These are phyloP conservation scores for Chenopodium quinoa DNA, from an alignment of 148 eudicot genomes.

Conservation along the genomic window DNA sequence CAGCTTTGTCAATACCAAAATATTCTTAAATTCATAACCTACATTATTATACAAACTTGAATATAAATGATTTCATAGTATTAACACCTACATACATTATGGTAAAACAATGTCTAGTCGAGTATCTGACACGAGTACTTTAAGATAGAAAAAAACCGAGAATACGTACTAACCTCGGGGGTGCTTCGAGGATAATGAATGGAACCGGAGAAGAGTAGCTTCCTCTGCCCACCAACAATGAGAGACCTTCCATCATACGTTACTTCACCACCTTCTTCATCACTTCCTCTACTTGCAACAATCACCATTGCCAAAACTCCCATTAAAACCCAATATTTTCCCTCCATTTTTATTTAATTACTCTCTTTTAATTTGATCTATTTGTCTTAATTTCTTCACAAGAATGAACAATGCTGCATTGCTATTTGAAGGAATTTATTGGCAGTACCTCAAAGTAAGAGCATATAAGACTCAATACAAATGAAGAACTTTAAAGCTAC, in stretches of 20 bases:
- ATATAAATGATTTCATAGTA: too few species aligned
- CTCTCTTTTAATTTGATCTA: too few species aligned
- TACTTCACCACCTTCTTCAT: constrained; percentile 30
- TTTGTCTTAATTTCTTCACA: neutral
- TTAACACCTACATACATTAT: neutral
- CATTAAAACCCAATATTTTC: neutral
- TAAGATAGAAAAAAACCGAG: neutral
- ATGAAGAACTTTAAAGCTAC: constrained; percentile 1
- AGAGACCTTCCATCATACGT: constrained; percentile 78
- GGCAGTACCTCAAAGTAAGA: neutral
- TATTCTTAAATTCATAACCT: neutral
- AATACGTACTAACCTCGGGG: constrained; percentile 49
- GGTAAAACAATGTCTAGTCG: too few species aligned
- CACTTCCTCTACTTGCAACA: constrained; percentile 14
- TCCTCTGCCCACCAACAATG: constrained; percentile 52
- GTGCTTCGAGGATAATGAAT: constrained; percentile 89
- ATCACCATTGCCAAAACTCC: constrained; percentile 8
- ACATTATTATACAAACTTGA: neutral
- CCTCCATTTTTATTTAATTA: constrained; percentile 9
- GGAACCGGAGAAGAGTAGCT: constrained; percentile 75
- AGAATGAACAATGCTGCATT: constrained; percentile 12
- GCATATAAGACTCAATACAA: neutral
- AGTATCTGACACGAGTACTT: neutral
- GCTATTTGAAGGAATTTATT: neutral
- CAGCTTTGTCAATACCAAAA: neutral